Conservation (phyloP, 352 stramenopile genomes). For the Phytophthora nicotianae region DNA sequence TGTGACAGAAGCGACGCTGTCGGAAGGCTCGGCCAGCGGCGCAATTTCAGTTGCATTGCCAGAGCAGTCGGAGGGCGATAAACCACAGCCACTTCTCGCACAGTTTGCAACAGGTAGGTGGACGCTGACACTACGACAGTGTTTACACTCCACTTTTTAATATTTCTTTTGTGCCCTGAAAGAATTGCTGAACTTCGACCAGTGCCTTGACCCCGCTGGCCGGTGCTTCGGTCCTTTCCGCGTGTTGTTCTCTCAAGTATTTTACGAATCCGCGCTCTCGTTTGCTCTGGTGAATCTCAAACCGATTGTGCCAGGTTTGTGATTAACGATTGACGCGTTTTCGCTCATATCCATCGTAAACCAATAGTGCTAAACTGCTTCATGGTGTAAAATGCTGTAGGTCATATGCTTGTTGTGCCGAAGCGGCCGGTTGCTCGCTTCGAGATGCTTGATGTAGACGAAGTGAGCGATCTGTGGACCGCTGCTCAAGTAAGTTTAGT, state of each 20-base stretch:
- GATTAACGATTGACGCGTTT: neutral
- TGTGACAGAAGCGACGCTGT: constrained; percentile 20
- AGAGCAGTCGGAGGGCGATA: neutral
- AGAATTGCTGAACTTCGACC: constrained; percentile 49
- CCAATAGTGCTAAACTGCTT: neutral
- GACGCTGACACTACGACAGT: neutral
- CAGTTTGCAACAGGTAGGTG: constrained; percentile 26
- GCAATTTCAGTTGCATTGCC: constrained; percentile 21
- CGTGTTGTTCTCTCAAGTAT: constrained; percentile 56
- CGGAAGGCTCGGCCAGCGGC: neutral
- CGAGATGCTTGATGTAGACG: constrained; percentile 74
- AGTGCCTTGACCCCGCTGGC: constrained; percentile 37
- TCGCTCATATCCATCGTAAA: too few species aligned
- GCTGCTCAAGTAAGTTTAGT: constrained; percentile 61
- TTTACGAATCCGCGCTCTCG: constrained; percentile 58
- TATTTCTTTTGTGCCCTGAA: neutral
- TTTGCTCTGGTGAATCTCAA: constrained; percentile 94
- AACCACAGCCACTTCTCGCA: constrained; percentile 13
- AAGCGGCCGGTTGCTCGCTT: constrained; percentile 79
- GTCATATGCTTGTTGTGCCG: constrained; percentile 92
- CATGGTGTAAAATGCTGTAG: constrained; percentile 21
- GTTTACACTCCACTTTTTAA: neutral
- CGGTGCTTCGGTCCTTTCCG: constrained; percentile 55
- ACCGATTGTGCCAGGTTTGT: constrained; percentile 87
- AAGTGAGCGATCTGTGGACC: constrained; percentile 91